These are phyloP conservation scores for Botrytis deweyae DNA, from an alignment of 2,329 filamentous ascomycete species.

Conservation along the genomic window DNA sequence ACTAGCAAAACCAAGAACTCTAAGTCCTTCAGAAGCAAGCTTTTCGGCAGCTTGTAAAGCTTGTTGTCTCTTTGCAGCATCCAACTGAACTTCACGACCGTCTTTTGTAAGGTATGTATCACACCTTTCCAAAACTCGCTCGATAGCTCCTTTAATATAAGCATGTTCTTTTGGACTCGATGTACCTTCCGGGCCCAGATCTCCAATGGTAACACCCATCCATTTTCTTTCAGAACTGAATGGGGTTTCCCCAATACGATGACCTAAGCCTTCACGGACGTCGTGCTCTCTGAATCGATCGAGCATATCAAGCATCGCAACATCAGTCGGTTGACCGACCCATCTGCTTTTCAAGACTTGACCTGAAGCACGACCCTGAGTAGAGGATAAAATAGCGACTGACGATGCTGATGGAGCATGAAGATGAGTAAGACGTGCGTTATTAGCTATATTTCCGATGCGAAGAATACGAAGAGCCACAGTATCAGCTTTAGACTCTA, in stretches of 20 bases:
- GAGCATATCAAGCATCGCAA: slow-evolving; percentile 91
- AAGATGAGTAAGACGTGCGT: slow-evolving; percentile 74
- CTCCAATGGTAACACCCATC: slow-evolving; percentile 92
- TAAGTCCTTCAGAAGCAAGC: slow-evolving; percentile 85
- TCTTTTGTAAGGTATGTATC: slow-evolving; percentile 87
- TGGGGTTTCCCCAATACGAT: slow-evolving; percentile 78
- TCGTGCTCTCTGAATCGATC: slow-evolving; percentile 92
- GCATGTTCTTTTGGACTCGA: slow-evolving; percentile 65
- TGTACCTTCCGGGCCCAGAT: slow-evolving; percentile 36
- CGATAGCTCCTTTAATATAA: slow-evolving; percentile 93
- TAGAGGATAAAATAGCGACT: slow-evolving; percentile 82
- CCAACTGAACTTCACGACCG: slow-evolving; percentile 81
- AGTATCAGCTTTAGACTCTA: slow-evolving; percentile 62
- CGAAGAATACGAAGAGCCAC: slow-evolving; percentile 79
- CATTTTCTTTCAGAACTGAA: slow-evolving; percentile 98
- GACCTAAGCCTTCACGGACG: slow-evolving; percentile 80
- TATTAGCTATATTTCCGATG: slow-evolving; percentile 96
- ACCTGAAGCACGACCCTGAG: slow-evolving; percentile 59
- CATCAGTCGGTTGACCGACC: slow-evolving; percentile 95
- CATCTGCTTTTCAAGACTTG: slow-evolving; percentile 75
- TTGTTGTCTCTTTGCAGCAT: slow-evolving; percentile 70
- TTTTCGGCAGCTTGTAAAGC: slow-evolving; percentile 76
- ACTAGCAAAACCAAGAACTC: slow-evolving; percentile 91
- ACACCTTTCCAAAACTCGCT: slow-evolving; percentile 80
- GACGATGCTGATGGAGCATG: slow-evolving; percentile 69